phyloP scores from a whole-genome alignment of 352 stramenopile species.

The Globisporangium mamillatum region DNA sequence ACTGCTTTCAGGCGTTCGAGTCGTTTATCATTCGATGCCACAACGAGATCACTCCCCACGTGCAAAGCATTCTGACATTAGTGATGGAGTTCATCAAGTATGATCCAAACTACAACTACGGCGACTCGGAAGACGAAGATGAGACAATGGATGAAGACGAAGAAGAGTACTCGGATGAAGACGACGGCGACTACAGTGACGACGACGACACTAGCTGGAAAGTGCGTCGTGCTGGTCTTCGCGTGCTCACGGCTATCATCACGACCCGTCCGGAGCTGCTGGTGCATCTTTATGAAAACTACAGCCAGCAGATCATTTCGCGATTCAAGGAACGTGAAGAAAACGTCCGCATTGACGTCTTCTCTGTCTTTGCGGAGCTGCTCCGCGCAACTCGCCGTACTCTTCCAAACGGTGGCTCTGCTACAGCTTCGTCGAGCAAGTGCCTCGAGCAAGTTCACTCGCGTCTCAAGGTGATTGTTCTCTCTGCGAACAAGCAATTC shows the following conservation, averaged over 20 bases:
- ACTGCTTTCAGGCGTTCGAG: slow-evolving; percentile 98
- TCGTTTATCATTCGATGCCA: slow-evolving; percentile 96
- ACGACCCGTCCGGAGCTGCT: slow-evolving; percentile 85
- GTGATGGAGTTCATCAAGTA: slow-evolving; percentile 95
- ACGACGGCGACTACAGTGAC: slow-evolving; percentile 89
- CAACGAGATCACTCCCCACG: slow-evolving; percentile 93
- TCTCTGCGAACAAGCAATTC: slow-evolving; percentile 81
- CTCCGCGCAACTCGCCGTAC: slow-evolving; percentile 74
- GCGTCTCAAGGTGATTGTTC: slow-evolving; percentile 67
- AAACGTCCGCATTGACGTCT: slow-evolving; percentile 97
- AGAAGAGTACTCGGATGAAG: slow-evolving; percentile 74
- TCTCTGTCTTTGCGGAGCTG: slow-evolving; percentile 93
- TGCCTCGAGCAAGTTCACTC: slow-evolving; percentile 58
- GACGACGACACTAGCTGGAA: slow-evolving; percentile 98
- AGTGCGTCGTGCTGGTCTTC: slow-evolving; percentile 89
- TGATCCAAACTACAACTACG: slow-evolving; percentile 99
- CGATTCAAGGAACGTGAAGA: slow-evolving; percentile 98
- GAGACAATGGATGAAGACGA: slow-evolving; percentile 85
- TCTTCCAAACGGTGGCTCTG: slow-evolving; percentile 27
- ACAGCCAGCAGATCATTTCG: slow-evolving; percentile 78
- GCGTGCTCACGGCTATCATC: slow-evolving; percentile 92
- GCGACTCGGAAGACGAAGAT: slow-evolving; percentile 90
- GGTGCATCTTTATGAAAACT: slow-evolving; percentile 80
- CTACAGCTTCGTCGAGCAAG: slow-evolving; percentile 29
- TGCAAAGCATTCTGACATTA: slow-evolving; percentile 90